phyloP scores from a whole-genome alignment of 129 eudicot species.

The Oenanthe sinensis region DNA sequence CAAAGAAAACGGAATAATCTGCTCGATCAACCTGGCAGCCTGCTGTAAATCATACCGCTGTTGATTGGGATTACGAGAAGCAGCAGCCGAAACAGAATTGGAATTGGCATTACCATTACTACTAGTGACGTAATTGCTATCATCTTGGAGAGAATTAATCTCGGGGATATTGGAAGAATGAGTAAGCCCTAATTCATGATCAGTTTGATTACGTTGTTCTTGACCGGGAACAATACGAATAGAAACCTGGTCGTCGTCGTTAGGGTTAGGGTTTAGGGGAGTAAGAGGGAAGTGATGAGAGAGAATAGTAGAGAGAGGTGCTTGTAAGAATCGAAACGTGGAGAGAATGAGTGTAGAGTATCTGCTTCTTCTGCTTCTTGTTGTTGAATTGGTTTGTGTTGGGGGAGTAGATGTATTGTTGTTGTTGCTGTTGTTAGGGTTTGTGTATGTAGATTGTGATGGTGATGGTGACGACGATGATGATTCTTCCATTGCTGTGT shows the following conservation, averaged over 20 bases:
- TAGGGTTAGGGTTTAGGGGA: slow-evolving; percentile 24
- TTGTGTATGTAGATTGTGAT: neutral
- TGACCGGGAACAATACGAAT: slow-evolving; percentile 54
- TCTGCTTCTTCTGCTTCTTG: slow-evolving; percentile 14
- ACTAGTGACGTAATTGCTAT: slow-evolving; percentile 15
- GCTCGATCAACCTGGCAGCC: slow-evolving; percentile 60
- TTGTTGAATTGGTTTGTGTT: slow-evolving; percentile 9
- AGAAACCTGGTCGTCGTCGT: slow-evolving; percentile 35
- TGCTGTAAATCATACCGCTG: slow-evolving; percentile 61
- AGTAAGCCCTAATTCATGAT: slow-evolving; percentile 12
- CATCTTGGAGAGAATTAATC: neutral
- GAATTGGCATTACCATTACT: slow-evolving; percentile 18
- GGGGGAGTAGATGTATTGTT: slow-evolving; percentile 16
- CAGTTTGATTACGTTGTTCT: slow-evolving; percentile 30
- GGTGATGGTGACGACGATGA: neutral
- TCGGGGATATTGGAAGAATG: neutral
- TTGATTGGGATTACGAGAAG: slow-evolving; percentile 22
- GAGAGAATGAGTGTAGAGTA: slow-evolving; percentile 23
- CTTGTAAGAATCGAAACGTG: slow-evolving; percentile 43
- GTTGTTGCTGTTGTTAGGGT: neutral
- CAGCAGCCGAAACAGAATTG: slow-evolving; percentile 17
- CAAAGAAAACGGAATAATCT: slow-evolving; percentile 71
- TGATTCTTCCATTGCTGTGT: neutral
- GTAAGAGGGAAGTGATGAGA: slow-evolving; percentile 39
- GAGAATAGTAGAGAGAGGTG: slow-evolving; percentile 52